Evolutionary conservation across 331 rosid species (phyloP), one percentile per base, ranked within the genome.

Genomic region (Stylosanthes scabra): DNA sequence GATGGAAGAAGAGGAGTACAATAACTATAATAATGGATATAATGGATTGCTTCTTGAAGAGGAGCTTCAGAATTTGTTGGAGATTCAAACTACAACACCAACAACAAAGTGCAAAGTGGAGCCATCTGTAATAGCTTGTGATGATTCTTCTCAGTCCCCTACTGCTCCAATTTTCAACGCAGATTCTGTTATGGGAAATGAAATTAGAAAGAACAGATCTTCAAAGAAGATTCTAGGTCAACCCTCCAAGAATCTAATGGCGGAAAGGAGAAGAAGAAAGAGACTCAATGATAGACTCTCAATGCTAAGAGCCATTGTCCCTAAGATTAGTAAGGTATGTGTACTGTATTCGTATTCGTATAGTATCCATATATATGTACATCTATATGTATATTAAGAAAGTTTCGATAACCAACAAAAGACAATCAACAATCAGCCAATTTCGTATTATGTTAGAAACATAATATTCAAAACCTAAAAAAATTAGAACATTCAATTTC

Each of bases 221-320:
- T 14, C 86, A 31, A 91, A 94, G 88, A 91, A 85, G 82, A 15
- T 87, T 42, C 96, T 85, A 79, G 96, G 99, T 27, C 90, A 91
- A 78, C 99, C 97, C 3, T 94, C 97, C 11, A 94, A 94, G 95
- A 94, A 94, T 85, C 89, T 94, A 31, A 94, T 94, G 98, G 97
- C 98, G 0, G 98, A 94, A 84, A 88, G 99, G 64, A 83, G 97
- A 45, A 81, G 99, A 81, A 86, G 99, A 65, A 91, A 94, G 80
- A 77, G 97, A 45, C 71, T 94, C 10, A 94, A 94, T 8, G 99
- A 94, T 11, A 88, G 99, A 3, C 97, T 94, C 72, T 91, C 97
- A 14, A 94, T 94, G 99, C 87, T 94, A 20, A 83, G 99, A 86
- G 90, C 99, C 58, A 91, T 91, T 55, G 97, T 94, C 28, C 99